phyloP scores from a whole-genome alignment of 2,329 filamentous ascomycete species.

The Neopestalotiopsis rosae region DNA sequence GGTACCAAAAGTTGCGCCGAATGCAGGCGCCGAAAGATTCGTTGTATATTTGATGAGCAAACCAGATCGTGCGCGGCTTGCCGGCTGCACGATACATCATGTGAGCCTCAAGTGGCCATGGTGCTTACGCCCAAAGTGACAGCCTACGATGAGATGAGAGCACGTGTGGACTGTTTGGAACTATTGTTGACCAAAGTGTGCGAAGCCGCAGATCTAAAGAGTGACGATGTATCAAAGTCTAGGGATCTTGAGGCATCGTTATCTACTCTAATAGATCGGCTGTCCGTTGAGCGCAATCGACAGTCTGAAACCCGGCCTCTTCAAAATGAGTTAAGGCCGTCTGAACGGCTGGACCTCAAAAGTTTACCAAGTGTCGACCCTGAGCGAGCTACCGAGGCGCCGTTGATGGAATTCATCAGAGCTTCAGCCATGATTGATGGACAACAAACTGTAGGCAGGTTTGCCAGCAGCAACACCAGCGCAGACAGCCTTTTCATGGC shows the following conservation, averaged over 20 bases:
- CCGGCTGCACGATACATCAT: slow-evolving; percentile 1
- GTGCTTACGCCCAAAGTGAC: background rate
- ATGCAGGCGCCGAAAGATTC: slow-evolving; percentile 14
- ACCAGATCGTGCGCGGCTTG: slow-evolving; percentile 1
- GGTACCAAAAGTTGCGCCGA: slow-evolving; percentile 17
- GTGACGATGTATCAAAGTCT: background rate
- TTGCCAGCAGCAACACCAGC: background rate
- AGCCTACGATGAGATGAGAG: background rate
- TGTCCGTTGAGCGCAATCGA: background rate
- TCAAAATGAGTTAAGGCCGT: background rate
- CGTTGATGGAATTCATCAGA: slow-evolving; percentile 9
- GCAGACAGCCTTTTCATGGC: background rate
- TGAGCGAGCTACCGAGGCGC: background rate
- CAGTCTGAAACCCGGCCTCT: background rate
- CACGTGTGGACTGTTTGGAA: slow-evolving; percentile 1
- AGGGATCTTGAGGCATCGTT: background rate
- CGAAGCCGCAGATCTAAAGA: background rate
- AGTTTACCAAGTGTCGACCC: background rate
- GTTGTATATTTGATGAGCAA: slow-evolving; percentile 4
- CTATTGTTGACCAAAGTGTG: background rate
- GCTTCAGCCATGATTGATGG: background rate
- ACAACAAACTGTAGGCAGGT: background rate
- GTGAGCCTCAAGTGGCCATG: background rate
- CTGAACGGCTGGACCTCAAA: background rate
- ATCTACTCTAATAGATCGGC: slow-evolving; percentile 5